phyloP scores from a whole-genome alignment of 306 rosid genomes.

The Lotus japonicus region DNA sequence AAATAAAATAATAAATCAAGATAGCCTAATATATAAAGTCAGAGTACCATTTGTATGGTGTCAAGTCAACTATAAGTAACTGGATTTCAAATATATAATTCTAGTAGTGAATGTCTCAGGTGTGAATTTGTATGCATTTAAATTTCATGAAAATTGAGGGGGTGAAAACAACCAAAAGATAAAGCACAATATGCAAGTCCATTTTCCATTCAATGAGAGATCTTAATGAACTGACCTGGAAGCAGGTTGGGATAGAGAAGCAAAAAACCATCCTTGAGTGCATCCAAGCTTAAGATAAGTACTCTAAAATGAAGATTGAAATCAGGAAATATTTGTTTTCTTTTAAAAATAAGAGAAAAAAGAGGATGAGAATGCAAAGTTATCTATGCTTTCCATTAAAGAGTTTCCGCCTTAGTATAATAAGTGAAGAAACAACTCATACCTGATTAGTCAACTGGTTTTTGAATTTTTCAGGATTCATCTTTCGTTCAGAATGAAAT shows the following conservation, averaged over 20 bases:
- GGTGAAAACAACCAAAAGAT: not conserved
- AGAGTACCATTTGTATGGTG: not conserved
- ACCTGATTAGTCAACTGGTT: constrained; percentile 89
- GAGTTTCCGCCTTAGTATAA: not conserved
- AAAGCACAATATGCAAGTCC: not conserved
- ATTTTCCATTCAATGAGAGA: not conserved
- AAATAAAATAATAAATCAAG: not conserved
- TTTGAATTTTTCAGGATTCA: constrained; percentile 88
- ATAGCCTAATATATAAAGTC: not conserved
- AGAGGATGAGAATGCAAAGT: not conserved
- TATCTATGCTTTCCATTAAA: constrained; percentile 7
- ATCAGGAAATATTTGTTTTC: not conserved
- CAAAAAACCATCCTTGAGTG: constrained; percentile 84
- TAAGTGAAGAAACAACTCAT: constrained; percentile 1
- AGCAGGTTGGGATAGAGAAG: constrained; percentile 56
- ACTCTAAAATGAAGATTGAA: constrained; percentile 38
- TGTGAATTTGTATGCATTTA: not conserved
- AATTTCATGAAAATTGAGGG: constrained; percentile 3
- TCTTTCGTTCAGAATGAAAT: constrained; percentile 89
- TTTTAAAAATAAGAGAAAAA: not conserved
- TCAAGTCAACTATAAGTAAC: not conserved
- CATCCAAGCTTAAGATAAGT: constrained; percentile 84
- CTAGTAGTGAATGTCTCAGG: not conserved
- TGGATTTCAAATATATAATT: not conserved
- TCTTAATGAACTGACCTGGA: constrained; percentile 46